Evolutionary conservation across 208 protist species (phyloP).

Genomic region (Kentomonas sorsogonicus): DNA sequence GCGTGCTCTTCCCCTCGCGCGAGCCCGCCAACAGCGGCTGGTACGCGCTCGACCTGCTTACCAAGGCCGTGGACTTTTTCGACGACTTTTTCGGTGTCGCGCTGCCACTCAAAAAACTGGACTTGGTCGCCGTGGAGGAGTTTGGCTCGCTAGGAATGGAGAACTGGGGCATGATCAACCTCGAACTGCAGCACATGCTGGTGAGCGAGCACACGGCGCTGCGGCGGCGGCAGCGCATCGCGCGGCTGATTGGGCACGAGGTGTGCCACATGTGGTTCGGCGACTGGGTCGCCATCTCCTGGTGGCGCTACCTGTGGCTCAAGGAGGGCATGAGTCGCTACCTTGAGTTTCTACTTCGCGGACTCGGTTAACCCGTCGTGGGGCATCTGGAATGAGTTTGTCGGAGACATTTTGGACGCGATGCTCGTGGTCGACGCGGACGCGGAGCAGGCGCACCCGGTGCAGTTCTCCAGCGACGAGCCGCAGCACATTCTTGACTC

Average conservation of each 20-base stretch:
- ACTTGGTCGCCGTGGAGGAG: constrained; percentile 46
- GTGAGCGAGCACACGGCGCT: constrained; percentile 42
- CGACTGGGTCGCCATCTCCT: constrained; percentile 91
- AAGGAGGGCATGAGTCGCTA: constrained; percentile 97
- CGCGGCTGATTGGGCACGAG: constrained; percentile 91
- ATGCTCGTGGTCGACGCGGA: constrained; percentile 37
- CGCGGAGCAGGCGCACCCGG: constrained; percentile 31
- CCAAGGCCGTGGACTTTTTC: constrained; percentile 78
- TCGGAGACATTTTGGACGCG: constrained; percentile 30
- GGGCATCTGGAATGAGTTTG: constrained; percentile 73
- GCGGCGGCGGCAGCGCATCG: constrained; percentile 68
- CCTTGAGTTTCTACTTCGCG: constrained; percentile 84
- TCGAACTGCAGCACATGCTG: constrained; percentile 65
- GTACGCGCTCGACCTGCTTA: constrained; percentile 90
- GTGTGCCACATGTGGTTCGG: constrained; percentile 94
- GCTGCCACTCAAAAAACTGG: constrained; percentile 91
- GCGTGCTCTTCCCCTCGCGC: constrained; percentile 44
- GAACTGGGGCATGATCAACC: constrained; percentile 91
- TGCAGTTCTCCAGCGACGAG: constrained; percentile 27
- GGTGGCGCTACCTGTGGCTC: constrained; percentile 95
- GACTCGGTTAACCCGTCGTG: constrained; percentile 74
- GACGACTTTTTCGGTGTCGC: constrained; percentile 80
- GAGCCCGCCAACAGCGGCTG: constrained; percentile 29
- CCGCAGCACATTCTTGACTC: constrained; percentile 32
- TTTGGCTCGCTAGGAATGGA: constrained; percentile 68